Base-by-base conservation (phyloP, 306 rosid genomes). In the Prunus mira region DNA sequence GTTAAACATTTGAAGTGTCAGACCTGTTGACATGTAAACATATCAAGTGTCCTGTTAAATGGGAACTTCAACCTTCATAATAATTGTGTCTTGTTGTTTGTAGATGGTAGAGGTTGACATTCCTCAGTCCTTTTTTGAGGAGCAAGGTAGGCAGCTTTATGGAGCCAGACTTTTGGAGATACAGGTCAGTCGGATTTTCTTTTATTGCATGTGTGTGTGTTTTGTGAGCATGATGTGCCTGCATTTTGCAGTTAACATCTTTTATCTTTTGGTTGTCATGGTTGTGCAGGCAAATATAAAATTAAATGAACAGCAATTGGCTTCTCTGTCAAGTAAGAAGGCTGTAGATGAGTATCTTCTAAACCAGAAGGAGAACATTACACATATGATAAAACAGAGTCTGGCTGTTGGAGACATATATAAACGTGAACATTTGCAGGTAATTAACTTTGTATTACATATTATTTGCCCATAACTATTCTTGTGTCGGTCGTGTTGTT, bases 351-450 rank as follows among this genome's bases (percentile, higher is more conserved):
- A 95, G 91, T 95, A 85, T 86, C 97, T 92, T 34, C 87, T 80
- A 85, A 82, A 82, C 80, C 96, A 90, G 83, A 92, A 72, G 82
- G 98, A 92, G 50, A 95, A 92, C 60, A 95, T 95, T 71, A 83
- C 63, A 57, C 86, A 87, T 57, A 73, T 83, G 82, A 95, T 95
- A 81, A 95, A 92, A 80, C 98, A 95, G 85, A 92, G 88, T 83
- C 89, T 95, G 34, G 98, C 98, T 20, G 97, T 95, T n/a, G 98
- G 96, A 81, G 98, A 95, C 83, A 84, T 95, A 76, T 95, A 83
- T 76, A 87, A 81, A 81, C 97, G 93, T 43, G 97, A 95, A 84
- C 89, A 92, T 85, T 76, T 95, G 84, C 84, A 95, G 98, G 98
- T 90, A 82, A 56, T 32, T 28, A 56, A 20, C 50, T 80, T 27